Base-by-base conservation (phyloP, 2,329 filamentous ascomycete genomes). In the Macrophomina phaseolina region DNA sequence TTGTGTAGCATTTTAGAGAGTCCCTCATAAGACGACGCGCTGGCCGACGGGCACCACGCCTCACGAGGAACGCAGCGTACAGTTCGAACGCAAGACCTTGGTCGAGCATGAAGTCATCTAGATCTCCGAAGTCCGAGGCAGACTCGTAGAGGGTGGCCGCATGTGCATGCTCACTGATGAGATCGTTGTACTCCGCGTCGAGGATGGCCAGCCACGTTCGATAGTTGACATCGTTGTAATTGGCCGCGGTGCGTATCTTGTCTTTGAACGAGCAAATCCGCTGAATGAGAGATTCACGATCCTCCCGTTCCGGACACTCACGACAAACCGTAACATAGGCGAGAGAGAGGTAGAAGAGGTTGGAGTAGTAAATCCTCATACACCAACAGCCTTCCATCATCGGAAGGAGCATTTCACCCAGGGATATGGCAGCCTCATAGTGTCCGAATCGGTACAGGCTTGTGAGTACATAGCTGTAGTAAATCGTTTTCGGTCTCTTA, bases 21-120 rank as follows among this genome's bases (percentile, higher is more conserved):
- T 93, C 91, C 38, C 86, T 84, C 16, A 94, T 79, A 0, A 90
- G 85, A n/a, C 88, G 85, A 64, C 89, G 85, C 32, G 91, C 91
- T 42, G 90, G 89, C 68, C 91, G 82, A 46, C 87, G 84, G 3
- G 90, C 89, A 12, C 86, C 85, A 68, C 85, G 83, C 14, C 91
- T 83, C 64, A 91, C 82, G 68, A 93, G 87, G 73, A 88, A 89
- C 9, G 90, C 90, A 1, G 88, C 90, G 80, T 93, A 90, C 36
- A 93, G 81, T 73, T 92, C 91, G 73, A 91, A 90, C 16, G 88
- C 87, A 1, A 93, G 81, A 0, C 89, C 91, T 75, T 93, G 90
- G 68, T 94, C 91, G 60, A 93, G 85, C 2, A 85, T 73, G 69
- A 91, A 90, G 51, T 84, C 83, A 71, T 92, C 84, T 65, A 90